phyloP scores from a whole-genome alignment of 192 early-diverging fungal genomes.

The Phlyctochytrium bullatum region DNA sequence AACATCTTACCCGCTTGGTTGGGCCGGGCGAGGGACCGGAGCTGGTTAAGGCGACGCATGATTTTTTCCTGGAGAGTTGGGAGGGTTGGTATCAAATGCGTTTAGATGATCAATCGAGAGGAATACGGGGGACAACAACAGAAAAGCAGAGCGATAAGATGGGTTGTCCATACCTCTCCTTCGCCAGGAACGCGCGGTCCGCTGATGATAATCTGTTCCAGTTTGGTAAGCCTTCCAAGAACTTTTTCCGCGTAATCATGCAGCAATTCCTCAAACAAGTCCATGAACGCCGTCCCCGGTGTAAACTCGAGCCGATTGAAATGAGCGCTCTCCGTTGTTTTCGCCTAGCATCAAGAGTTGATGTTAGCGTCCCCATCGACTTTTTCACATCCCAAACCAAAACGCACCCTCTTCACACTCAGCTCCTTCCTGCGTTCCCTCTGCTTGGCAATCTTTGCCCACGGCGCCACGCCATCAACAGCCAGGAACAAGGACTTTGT shows the following conservation, averaged over 20 bases:
- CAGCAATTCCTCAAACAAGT: background rate
- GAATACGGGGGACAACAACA: too few relatives aligned
- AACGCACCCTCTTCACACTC: background rate
- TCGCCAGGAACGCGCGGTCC: background rate
- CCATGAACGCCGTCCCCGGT: constrained; percentile 4
- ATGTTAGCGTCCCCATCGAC: too few relatives aligned
- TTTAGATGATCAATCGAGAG: too few relatives aligned
- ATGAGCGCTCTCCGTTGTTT: too few relatives aligned
- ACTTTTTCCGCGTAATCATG: background rate
- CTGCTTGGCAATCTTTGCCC: background rate
- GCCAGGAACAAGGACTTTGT: background rate
- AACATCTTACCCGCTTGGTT: too few relatives aligned
- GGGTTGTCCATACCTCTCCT: background rate
- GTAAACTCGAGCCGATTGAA: background rate
- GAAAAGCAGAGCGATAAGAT: too few relatives aligned
- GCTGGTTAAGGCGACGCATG: background rate
- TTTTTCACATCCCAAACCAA: too few relatives aligned
- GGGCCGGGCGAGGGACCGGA: too few relatives aligned
- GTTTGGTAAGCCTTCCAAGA: background rate
- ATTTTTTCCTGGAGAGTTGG: background rate
- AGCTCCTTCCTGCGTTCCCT: background rate
- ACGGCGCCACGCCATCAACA: background rate
- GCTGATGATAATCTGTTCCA: background rate
- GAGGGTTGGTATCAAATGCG: too few relatives aligned
- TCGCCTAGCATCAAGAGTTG: too few relatives aligned